Conservation (phyloP, 768 basidiomycete genomes). For the Imleria badia region DNA sequence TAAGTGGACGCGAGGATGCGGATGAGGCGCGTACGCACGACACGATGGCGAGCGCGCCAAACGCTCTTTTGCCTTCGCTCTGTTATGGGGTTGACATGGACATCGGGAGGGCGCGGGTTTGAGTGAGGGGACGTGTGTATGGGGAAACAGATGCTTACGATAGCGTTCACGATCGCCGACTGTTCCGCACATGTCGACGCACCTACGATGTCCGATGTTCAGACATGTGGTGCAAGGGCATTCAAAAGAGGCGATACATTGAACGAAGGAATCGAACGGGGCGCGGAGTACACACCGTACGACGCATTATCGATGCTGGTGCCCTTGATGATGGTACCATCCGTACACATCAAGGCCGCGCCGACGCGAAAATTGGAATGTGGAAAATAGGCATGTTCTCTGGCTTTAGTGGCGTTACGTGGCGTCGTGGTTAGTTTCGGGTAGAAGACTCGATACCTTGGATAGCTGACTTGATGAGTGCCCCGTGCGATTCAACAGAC, state of each 20-base stretch:
- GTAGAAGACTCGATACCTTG: conserved; percentile 44
- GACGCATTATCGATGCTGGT: conserved; percentile 93
- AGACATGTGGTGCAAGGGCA: not conserved
- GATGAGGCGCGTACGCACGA: conserved; percentile 48
- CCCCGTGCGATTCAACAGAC: conserved; percentile 43
- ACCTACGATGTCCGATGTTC: conserved; percentile 43
- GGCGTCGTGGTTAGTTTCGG: not conserved
- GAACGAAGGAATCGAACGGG: not conserved
- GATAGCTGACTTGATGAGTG: conserved; percentile 56
- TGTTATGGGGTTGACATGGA: conserved; percentile 31
- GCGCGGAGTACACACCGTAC: conserved; percentile 63
- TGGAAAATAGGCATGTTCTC: conserved; percentile 68
- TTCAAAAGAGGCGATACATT: not conserved
- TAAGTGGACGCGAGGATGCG: not conserved
- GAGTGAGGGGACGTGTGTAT: not conserved
- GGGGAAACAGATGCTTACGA: conserved; percentile 49
- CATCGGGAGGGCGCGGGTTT: not conserved
- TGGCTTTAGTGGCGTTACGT: conserved; percentile 42
- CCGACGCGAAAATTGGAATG: conserved; percentile 94
- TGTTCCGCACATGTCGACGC: conserved; percentile 91
- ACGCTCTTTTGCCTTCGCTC: conserved; percentile 75
- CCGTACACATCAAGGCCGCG: conserved; percentile 70
- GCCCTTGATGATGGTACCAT: conserved; percentile 76
- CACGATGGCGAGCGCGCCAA: conserved; percentile 73
- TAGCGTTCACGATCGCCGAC: conserved; percentile 87